A percentile compares a stretch with the other conserved stretches of the same genome.
These are phyloP conservation scores for Lithospermum erythrorhizon DNA, from an alignment of 257 asterid genomes.

Conservation along the genomic window DNA sequence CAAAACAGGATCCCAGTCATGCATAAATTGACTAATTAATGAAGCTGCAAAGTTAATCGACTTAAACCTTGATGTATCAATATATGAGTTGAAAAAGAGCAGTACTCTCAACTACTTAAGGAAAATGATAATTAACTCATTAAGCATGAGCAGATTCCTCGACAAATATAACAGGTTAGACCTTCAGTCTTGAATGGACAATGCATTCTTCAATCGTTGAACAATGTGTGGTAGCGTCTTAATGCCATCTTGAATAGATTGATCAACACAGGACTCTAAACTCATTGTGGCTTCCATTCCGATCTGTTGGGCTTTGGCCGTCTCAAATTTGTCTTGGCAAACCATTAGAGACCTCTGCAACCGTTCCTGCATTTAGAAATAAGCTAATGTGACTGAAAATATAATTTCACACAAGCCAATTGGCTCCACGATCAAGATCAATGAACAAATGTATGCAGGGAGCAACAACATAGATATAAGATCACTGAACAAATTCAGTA, in stretches of 20 bases:
- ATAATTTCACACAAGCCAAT: background rate
- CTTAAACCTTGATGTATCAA: too few relatives aligned
- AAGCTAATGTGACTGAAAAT: constrained; percentile 2
- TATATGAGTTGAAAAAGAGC: too few relatives aligned
- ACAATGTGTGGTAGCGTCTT: constrained; percentile 58
- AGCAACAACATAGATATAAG: background rate
- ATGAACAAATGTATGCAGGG: background rate
- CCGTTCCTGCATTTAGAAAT: constrained; percentile 43
- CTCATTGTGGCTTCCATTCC: constrained; percentile 25
- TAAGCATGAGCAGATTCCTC: background rate
- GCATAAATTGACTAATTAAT: too few relatives aligned
- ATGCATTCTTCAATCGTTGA: constrained; percentile 45
- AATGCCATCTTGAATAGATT: constrained; percentile 49
- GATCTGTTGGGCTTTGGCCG: constrained; percentile 47
- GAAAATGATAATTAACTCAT: background rate
- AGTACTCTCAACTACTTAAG: background rate
- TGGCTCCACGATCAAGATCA: background rate
- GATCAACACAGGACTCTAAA: constrained; percentile 75
- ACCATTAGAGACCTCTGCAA: constrained; percentile 61
- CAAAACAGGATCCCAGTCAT: too few relatives aligned
- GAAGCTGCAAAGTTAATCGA: too few relatives aligned
- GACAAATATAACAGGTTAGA: background rate
- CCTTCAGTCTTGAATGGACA: constrained; percentile 29
- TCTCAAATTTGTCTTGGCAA: constrained; percentile 82
- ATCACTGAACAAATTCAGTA: background rate